These are phyloP conservation scores for Paecilomyces niveus DNA, from an alignment of 2,329 filamentous ascomycete genomes.

Conservation along the genomic window DNA sequence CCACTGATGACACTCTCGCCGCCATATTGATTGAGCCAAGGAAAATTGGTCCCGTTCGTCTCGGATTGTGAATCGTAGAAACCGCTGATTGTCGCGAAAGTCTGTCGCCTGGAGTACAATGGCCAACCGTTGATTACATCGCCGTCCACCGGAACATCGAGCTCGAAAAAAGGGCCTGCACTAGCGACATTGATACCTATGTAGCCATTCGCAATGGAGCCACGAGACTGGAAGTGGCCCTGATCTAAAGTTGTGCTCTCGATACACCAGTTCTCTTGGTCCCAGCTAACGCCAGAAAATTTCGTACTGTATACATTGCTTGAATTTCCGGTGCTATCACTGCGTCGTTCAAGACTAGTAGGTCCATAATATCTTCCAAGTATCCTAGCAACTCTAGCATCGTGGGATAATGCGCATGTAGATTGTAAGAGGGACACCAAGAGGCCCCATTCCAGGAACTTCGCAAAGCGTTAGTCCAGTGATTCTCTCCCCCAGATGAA, in stretches of 20 bases:
- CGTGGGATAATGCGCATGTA: constrained; percentile 3
- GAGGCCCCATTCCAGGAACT: neutral
- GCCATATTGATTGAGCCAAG: constrained; percentile 62
- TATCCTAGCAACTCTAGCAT: constrained; percentile 12
- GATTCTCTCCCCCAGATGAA: neutral
- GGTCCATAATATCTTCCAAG: constrained; percentile 13
- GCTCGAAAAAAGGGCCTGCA: constrained; percentile 58
- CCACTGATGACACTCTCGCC: constrained; percentile 65
- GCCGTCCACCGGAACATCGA: constrained; percentile 43
- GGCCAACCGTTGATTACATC: constrained; percentile 61
- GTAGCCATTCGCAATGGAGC: constrained; percentile 58
- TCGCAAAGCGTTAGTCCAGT: neutral
- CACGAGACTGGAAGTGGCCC: constrained; percentile 55
- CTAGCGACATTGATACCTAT: constrained; percentile 57
- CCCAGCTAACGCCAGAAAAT: constrained; percentile 51
- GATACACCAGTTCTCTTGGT: constrained; percentile 51
- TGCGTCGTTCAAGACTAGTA: neutral
- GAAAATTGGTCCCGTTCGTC: constrained; percentile 57
- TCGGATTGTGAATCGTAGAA: constrained; percentile 57
- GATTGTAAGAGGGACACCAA: neutral
- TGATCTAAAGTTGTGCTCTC: constrained; percentile 48
- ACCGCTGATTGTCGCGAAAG: constrained; percentile 61
- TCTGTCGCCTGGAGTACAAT: constrained; percentile 55
- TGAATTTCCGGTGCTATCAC: constrained; percentile 7
- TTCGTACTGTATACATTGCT: constrained; percentile 39